Evolutionary conservation across 371 early-diverging fungal genomes (phyloP).

Genomic region (Actinomucor elegans): DNA sequence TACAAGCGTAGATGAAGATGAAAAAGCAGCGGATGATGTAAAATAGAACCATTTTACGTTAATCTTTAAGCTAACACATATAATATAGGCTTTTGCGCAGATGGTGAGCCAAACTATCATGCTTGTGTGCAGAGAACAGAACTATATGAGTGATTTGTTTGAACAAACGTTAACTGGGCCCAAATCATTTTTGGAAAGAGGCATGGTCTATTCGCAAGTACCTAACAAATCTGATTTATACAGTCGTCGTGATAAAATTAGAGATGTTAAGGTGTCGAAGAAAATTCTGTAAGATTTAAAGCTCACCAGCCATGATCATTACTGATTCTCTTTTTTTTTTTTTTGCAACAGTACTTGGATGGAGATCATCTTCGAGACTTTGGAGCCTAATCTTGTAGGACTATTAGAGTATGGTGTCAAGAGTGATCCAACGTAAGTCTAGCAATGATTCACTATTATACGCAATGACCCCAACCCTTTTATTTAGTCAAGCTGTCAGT

Average conservation of each 20-base stretch:
- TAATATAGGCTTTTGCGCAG: constrained; percentile 49
- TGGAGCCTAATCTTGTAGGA: constrained; percentile 69
- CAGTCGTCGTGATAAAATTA: constrained; percentile 54
- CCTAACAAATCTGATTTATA: constrained; percentile 44
- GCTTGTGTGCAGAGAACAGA: constrained; percentile 70
- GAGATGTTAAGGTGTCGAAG: constrained; percentile 68
- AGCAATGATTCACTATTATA: too few species aligned
- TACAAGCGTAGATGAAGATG: constrained; percentile 45
- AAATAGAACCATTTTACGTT: constrained; percentile 1
- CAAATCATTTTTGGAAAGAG: constrained; percentile 45
- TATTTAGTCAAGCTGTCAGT: constrained; percentile 69
- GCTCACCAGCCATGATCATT: background rate
- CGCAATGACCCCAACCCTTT: too few species aligned
- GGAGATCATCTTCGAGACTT: constrained; percentile 79
- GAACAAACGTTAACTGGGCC: constrained; percentile 46
- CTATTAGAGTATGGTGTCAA: constrained; percentile 83
- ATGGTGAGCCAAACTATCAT: constrained; percentile 47
- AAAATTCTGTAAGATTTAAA: constrained; percentile 44
- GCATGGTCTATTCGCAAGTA: constrained; percentile 40
- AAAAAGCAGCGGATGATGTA: constrained; percentile 46
- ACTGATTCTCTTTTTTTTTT: background rate
- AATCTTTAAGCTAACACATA: background rate
- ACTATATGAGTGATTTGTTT: constrained; percentile 82
- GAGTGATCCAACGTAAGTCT: constrained; percentile 68
- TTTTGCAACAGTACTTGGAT: constrained; percentile 60